Evolutionary conservation across 2,329 filamentous ascomycete genomes (phyloP), one percentile per base, ranked within the genome.

Genomic region (Alternaria brassicicola): DNA sequence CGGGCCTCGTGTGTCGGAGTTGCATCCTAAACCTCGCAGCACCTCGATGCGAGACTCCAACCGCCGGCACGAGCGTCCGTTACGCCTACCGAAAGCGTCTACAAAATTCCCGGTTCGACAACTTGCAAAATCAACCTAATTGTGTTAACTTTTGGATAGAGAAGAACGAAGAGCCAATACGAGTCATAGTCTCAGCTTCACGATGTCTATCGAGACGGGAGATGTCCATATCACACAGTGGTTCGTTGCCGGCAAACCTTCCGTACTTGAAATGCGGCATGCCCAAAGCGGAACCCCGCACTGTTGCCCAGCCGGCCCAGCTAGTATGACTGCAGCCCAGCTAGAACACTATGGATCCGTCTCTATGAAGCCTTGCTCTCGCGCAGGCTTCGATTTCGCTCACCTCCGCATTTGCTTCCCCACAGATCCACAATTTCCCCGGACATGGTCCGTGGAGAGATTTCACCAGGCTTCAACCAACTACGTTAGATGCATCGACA

Each of bases 341-440:
- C 36, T 52, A 19, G n/a, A n/a, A 46, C 28, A 21, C 31, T 38
- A 45, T 33, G 21, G 26, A n/a, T 43, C 15, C 26, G 19, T 10
- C 23, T 38, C 15, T 21, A 25, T 38, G 50, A 46, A 41, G 26
- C 45, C 39, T 33, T 52, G 35, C 38, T 35, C n/a, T 42, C 35
- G 21, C 15, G 28, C 42, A 43, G 21, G 43, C 30, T 17, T 53
- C 30, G 12, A 30, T 17, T n/a, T 35, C 25, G 25, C 46, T 42
- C 19, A 45, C 41, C 58, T 49, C 54, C 51, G 57, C 61, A 52
- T 38, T 48, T 21, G 21, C 36, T 55, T 57, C 53, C 51, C 59
- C 56, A 30, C 46, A 48, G 45, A 41, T 36, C 62, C 62, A 64
- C 47, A 62, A 38, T 55, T 57, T 47, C 59, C 62, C 62, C 59